phyloP scores from a whole-genome alignment of 371 early-diverging fungal species.

The Mucor plumbeus region DNA sequence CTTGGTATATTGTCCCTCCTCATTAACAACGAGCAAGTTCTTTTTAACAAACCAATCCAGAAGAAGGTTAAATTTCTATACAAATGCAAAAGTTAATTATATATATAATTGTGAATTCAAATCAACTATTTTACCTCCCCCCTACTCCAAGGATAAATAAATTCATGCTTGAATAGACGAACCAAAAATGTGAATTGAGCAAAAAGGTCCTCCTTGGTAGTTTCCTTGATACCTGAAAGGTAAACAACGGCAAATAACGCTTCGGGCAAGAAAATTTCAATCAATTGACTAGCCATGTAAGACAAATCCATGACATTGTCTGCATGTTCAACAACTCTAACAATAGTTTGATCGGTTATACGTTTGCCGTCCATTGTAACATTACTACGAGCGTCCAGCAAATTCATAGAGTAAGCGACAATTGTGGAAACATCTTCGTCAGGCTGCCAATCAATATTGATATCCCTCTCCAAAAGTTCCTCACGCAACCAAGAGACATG shows the following conservation, averaged over 20 bases:
- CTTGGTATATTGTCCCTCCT: slow-evolving; percentile 30
- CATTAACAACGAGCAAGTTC: slow-evolving; percentile 23
- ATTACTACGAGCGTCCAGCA: slow-evolving; percentile 47
- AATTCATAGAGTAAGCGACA: slow-evolving; percentile 42
- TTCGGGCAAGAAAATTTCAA: slow-evolving; percentile 51
- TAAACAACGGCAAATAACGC: slow-evolving; percentile 51
- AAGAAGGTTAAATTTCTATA: slow-evolving; percentile 46
- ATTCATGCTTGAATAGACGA: slow-evolving; percentile 51
- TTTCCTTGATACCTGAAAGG: slow-evolving; percentile 27
- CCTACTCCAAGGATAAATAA: slow-evolving; percentile 52
- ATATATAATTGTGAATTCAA: neutral
- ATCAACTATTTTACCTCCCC: slow-evolving; percentile 36
- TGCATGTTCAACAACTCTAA: slow-evolving; percentile 54
- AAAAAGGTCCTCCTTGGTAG: slow-evolving; percentile 33
- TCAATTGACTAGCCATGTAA: slow-evolving; percentile 52
- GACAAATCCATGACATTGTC: slow-evolving; percentile 58
- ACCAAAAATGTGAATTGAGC: slow-evolving; percentile 50
- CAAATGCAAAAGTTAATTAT: neutral
- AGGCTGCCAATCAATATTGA: slow-evolving; percentile 52
- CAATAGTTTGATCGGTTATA: slow-evolving; percentile 41
- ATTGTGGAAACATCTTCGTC: slow-evolving; percentile 50
- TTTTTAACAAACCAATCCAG: slow-evolving; percentile 40
- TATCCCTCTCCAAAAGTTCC: slow-evolving; percentile 33
- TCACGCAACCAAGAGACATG: slow-evolving; percentile 46
- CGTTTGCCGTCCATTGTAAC: slow-evolving; percentile 49